Evolutionary conservation across 108 stramenopile genomes (phyloP), one percentile per base, ranked within the genome.

Genomic region (Nannochloropsis gaditana): DNA sequence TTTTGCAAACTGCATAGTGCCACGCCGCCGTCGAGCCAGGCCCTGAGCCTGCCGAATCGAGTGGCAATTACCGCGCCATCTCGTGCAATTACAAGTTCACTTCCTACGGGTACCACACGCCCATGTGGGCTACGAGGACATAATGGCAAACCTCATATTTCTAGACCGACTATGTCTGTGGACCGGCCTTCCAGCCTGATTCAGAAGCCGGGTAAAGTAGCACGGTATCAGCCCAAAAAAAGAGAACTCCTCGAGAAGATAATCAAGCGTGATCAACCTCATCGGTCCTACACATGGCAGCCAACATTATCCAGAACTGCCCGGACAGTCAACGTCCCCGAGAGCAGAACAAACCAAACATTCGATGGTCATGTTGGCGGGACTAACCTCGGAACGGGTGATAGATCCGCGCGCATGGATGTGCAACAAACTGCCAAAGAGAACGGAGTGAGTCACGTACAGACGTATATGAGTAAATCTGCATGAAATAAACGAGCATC

Each of bases 181-280:
- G 31, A 31, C 31, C 31, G 31, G 31, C 31, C 31, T 31, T 31
- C 31, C 31, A 31, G 31, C 31, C 31, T 31, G 31, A 31, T 31
- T 31, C 31, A 31, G 31, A 31, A 31, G 31, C 31, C 31, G 31
- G 31, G 31, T 31, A 31, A 31, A 31, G 1, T 31, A 31, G 31
- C 31, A 31, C 31, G 31, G 31, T 31, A 31, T 31, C 31, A 31
- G 31, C 31, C 31, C 19, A 73, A 73, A 73, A 73, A 8, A n/a
- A 73, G n/a, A n/a, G 59, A 6, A 73, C 15, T 4, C 19, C 59
- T 73, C n/a, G 59, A 73, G 59, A 73, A n/a, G 59, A 73, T 73
- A n/a, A 73, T 73, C 59, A 73, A 73, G 85, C 81, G 50, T 43
- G 43, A 82, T 5, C 47, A 44, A 43, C 81, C 42, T 43, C 42